These are phyloP conservation scores for Lasiodiplodia sp. DNA, from an alignment of 2,329 filamentous ascomycete species.

Conservation along the genomic window DNA sequence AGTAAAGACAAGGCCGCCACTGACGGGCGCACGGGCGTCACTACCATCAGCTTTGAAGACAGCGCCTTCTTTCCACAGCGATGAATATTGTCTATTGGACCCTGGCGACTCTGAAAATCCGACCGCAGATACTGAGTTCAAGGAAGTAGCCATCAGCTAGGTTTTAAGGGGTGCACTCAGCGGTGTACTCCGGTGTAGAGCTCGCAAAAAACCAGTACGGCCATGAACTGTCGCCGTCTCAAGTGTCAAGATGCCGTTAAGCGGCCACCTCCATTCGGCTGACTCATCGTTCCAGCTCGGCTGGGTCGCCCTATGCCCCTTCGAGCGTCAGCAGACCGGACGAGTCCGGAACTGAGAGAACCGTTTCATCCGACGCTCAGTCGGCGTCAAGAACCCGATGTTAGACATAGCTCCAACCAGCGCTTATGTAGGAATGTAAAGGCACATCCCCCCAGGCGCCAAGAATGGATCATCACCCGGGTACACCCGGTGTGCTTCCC, in stretches of 20 bases:
- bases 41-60: background rate
- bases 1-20: conserved; percentile 7
- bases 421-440: conserved; percentile 25
- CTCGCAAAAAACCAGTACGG: background rate
- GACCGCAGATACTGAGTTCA: background rate
- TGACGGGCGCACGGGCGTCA: background rate
- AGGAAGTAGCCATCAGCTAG: background rate
- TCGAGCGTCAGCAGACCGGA: conserved; percentile 12
- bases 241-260: background rate
- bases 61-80: background rate
- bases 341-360: conserved; percentile 17
- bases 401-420: conserved; percentile 10
- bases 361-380: conserved; percentile 17
- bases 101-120: background rate
- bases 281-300: conserved; percentile 7
- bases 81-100: background rate
- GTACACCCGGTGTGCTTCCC: background rate
- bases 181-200: background rate
- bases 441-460: conserved; percentile 8
- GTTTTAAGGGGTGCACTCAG: background rate
- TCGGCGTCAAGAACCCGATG: conserved; percentile 20
- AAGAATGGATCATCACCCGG: conserved; percentile 1
- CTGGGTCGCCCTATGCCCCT: conserved; percentile 2
- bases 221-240: background rate
- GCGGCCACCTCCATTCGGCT: conserved; percentile 7